Evolutionary conservation across 2,329 filamentous ascomycete genomes (phyloP), one percentile per base, ranked within the genome.

Genomic region (Ceratocystis colombiana): DNA sequence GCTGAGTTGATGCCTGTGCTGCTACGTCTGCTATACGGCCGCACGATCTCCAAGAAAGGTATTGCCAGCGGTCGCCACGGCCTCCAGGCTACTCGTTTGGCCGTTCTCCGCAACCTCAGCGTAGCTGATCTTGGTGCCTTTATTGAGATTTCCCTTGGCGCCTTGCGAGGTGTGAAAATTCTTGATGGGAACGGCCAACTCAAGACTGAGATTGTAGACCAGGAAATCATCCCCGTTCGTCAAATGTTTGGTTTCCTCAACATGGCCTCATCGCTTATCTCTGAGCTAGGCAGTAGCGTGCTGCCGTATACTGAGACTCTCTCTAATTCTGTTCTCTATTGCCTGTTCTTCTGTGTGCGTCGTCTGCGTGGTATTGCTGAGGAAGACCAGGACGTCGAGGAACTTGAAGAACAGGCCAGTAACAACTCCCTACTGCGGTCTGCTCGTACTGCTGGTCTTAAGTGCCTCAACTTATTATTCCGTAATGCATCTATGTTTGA

Each of bases 171-270:
- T 53, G 75, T 90, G 15, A 79, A 78, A 1, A 75, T 93, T 8
- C 71, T 88, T 20, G 78, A 82, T 64, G 76, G 80, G 10, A 73
- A 76, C 0, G 71, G 76, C 4, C 17, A 33, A 3, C 50, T 68
- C n/a, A 71, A 84, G 5, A 76, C 81, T 2, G 77, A 81, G 66
- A 73, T 79, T 0, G 82, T 91, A 62, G 74, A 79, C 0, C 76
- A 80, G 33, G 83, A 89, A 57, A 69, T 88, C 12, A 76, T 92
- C 30, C 82, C 84, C 17, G 76, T 82, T 10, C 84, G 92, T 71
- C 94, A 92, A 74, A 93, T 96, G 74, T 83, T 94, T 67, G 94
- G 95, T 78, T 85, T 96, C 73, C 78, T 96, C 64, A 96, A 95
- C 73, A 94, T 97, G 90, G 81, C 94, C 62, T 87, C 91, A 68